These are phyloP conservation scores for Batkoa obscura DNA, from an alignment of 371 early-diverging fungal species.

Conservation along the genomic window DNA sequence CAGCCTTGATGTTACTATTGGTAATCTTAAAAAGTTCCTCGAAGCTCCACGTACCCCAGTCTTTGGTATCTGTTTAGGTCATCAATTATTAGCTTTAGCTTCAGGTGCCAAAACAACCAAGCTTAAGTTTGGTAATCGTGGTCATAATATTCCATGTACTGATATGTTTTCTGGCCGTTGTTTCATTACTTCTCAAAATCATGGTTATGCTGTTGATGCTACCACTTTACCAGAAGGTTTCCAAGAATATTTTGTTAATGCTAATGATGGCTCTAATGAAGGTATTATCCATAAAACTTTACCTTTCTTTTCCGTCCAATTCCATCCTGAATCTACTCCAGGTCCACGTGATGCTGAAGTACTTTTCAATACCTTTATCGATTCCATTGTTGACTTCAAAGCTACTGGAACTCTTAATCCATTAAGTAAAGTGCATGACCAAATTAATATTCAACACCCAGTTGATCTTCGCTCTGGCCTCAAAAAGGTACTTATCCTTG, in stretches of 20 bases:
- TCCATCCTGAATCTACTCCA: slow-evolving; percentile 95
- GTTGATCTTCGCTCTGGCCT: slow-evolving; percentile 18
- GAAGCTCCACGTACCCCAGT: slow-evolving; percentile 61
- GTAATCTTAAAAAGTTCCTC: slow-evolving; percentile 39
- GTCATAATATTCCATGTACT: slow-evolving; percentile 96
- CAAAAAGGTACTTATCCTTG: slow-evolving; percentile 77
- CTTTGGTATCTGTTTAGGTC: slow-evolving; percentile 96
- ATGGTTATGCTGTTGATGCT: slow-evolving; percentile 89
- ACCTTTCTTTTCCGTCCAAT: slow-evolving; percentile 93
- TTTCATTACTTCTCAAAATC: slow-evolving; percentile 94
- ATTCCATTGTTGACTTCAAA: slow-evolving; percentile 46
- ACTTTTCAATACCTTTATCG: slow-evolving; percentile 83
- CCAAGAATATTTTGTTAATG: slow-evolving; percentile 86
- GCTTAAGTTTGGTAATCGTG: slow-evolving; percentile 96
- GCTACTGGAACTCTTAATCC: slow-evolving; percentile 49
- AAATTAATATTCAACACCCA: slow-evolving; percentile 1
- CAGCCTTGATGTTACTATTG: slow-evolving; percentile 50
- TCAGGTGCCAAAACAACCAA: slow-evolving; percentile 82
- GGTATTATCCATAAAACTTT: slow-evolving; percentile 75
- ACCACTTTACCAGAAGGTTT: slow-evolving; percentile 49
- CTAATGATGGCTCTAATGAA: slow-evolving; percentile 95
- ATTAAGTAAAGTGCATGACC: slow-evolving; percentile 11
- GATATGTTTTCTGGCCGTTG: slow-evolving; percentile 84
- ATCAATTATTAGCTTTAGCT: slow-evolving; percentile 85
- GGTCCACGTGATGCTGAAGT: slow-evolving; percentile 94